These are phyloP conservation scores for Epichloe sp. DNA, from an alignment of 2,329 filamentous ascomycete species.

Conservation along the genomic window DNA sequence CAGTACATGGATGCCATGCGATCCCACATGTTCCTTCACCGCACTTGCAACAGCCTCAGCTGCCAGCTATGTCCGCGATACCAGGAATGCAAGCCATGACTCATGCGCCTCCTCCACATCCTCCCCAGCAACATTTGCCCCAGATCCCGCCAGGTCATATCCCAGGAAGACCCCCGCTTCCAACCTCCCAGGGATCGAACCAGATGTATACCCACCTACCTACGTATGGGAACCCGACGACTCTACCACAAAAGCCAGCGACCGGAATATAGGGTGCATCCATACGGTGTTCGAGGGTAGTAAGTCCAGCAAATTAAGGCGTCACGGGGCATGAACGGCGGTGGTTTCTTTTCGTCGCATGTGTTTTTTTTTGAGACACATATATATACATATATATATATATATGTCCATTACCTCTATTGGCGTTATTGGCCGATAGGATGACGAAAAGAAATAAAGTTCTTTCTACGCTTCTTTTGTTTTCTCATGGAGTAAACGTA, in stretches of 20 bases:
- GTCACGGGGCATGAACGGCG: slow-evolving; percentile 20
- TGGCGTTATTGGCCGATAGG: slow-evolving; percentile 26
- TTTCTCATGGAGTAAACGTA: background rate
- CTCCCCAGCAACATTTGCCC: slow-evolving; percentile 21
- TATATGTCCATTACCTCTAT: slow-evolving; percentile 4
- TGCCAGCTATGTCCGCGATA: slow-evolving; percentile 7
- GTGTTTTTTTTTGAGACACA: background rate
- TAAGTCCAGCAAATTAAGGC: slow-evolving; percentile 15
- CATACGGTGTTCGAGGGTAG: slow-evolving; percentile 13
- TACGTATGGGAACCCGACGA: slow-evolving; percentile 46
- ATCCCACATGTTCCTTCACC: slow-evolving; percentile 27
- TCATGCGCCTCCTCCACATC: slow-evolving; percentile 22
- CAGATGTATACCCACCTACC: slow-evolving; percentile 40
- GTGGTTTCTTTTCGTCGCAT: slow-evolving; percentile 11
- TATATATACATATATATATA: background rate
- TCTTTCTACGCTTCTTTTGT: background rate
- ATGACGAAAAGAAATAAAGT: slow-evolving; percentile 11
- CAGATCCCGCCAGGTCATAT: slow-evolving; percentile 30
- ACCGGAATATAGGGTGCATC: slow-evolving; percentile 30
- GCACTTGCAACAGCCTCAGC: slow-evolving; percentile 9
- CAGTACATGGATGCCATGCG: slow-evolving; percentile 36
- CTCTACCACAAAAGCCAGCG: slow-evolving; percentile 45
- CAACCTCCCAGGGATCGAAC: slow-evolving; percentile 26
- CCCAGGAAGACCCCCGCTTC: slow-evolving; percentile 33
- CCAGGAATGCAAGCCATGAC: slow-evolving; percentile 18